phyloP scores from a whole-genome alignment of 176 grass and related monocot species.

The Carex cristatella region DNA sequence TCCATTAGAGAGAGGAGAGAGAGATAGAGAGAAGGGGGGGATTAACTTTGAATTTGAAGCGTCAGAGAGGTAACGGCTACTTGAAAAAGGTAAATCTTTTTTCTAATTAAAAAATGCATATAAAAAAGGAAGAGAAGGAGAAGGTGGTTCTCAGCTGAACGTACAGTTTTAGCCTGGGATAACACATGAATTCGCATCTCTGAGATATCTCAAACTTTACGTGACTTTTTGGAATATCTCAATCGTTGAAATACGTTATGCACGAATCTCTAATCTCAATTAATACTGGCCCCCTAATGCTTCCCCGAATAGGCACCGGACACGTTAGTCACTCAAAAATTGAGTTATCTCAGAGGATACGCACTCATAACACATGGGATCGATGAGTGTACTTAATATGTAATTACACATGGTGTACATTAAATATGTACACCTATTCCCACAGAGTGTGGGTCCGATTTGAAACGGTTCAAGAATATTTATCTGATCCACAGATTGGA shows the following conservation, averaged over 20 bases:
- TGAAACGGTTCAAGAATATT: background rate
- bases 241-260: too few species aligned
- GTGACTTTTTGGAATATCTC: too few species aligned
- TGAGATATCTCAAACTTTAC: too few species aligned
- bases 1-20: constrained; percentile 22
- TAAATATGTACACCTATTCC: background rate
- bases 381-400: background rate
- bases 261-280: too few species aligned
- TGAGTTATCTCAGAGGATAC: too few species aligned
- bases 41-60: constrained; percentile 26
- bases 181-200: too few species aligned
- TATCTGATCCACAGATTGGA: background rate
- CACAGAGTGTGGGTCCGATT: background rate
- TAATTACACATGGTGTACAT: background rate
- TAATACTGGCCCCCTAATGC: too few species aligned
- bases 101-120: background rate
- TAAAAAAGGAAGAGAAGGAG: background rate
- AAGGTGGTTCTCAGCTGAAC: background rate
- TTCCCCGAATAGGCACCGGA: too few species aligned
- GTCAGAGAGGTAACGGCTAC: constrained; percentile 30
- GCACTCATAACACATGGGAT: background rate
- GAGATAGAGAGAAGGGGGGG: background rate
- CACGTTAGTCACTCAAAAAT: too few species aligned
- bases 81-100: background rate
- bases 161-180: constrained; percentile 21